Evolutionary conservation across 2,329 filamentous ascomycete species (phyloP).

Genomic region (Botrytis pseudocinerea): DNA sequence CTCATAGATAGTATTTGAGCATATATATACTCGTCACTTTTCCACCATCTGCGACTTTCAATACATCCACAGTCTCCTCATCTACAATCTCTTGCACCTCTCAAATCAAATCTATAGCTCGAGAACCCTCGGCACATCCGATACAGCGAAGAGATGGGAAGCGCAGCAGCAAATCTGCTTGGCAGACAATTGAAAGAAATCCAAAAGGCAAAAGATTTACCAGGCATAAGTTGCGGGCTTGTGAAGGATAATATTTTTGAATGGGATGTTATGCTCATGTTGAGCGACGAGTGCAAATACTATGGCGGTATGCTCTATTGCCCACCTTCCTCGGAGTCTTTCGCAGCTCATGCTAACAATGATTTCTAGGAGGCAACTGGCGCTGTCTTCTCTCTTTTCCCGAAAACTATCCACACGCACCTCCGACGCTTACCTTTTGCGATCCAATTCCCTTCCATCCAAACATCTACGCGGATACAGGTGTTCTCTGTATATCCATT

Average conservation of each 20-base stretch:
- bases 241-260: conserved; percentile 88
- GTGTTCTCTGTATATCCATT: conserved; percentile 94
- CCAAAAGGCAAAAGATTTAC: conserved; percentile 86
- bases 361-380: conserved; percentile 78
- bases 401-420: conserved; percentile 78
- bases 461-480: conserved; percentile 79
- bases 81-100: neutral
- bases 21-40: neutral
- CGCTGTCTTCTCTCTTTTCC: conserved; percentile 83
- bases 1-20: neutral
- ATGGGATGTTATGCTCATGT: conserved; percentile 99
- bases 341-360: conserved; percentile 60
- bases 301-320: conserved; percentile 65
- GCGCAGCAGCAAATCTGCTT: conserved; percentile 67
- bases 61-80: neutral
- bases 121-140: neutral
- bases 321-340: neutral
- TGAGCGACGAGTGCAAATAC: conserved; percentile 80
- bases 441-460: conserved; percentile 85
- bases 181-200: conserved; percentile 90
- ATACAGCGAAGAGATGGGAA: neutral
- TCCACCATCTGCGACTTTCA: neutral
- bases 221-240: conserved; percentile 90
- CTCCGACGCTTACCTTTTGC: conserved; percentile 86
- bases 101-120: neutral